Base-by-base conservation (phyloP, 176 grass and related monocot species). In the Tillandsia leiboldiana region DNA sequence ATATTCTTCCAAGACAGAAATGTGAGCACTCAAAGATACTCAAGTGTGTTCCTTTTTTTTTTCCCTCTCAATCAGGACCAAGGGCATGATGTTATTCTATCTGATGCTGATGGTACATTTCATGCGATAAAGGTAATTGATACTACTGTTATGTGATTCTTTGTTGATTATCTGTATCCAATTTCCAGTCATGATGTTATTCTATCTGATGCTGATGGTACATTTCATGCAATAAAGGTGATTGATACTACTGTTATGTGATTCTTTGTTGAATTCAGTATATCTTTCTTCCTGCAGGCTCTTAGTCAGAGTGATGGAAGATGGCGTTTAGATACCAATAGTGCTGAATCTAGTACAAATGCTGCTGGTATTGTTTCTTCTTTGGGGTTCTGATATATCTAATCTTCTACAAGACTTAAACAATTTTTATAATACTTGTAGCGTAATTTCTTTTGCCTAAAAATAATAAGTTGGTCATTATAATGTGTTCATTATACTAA, bases 241-340 rank as follows among this genome's bases (percentile, higher is more conserved):
- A 59, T 59, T 8, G 50, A 1, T 75, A 49, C 11, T 48, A 54
- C 28, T 24, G 0, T 64, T 69, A 69, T 73, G 28, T 12, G 20
- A 42, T 75, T 71, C 51, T 58, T 53, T 50, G 9, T 42, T 62
- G 52, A 22, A 9, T 9, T 18, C 12, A 10, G 1, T 1, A 14
- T 1, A 17, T 80, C 61, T 57, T 5, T 65, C 24, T 82, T 73
- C 28, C 9, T 71, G 15, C 74, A 99, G 95, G 87, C 90, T 57
- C 90, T 99, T 78, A 88, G 90, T 66, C 95, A 94, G 67, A 99
- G 87, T 11, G 95, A 99, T 0, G 95, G 95, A 53, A 99, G 84
- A 75, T 90, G 95, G 95, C 82, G 85, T 70, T 94, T 88, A 80
- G 95, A 90, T 78, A 85, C 82, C 73, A 86, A 91, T 66, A 99